phyloP scores from a whole-genome alignment of 78 protist genomes.

The Dictyostelium purpureum region DNA sequence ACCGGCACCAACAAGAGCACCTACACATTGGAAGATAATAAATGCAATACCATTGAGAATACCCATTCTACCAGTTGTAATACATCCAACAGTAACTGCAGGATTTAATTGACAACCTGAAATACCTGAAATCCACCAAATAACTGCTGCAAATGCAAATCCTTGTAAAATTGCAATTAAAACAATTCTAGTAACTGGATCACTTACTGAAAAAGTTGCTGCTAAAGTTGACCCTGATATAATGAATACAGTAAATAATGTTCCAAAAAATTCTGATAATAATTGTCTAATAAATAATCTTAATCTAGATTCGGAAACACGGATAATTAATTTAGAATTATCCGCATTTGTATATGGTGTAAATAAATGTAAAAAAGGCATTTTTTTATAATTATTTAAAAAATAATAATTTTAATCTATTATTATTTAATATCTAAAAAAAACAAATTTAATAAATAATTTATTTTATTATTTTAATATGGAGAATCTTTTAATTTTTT shows the following conservation, averaged over 20 bases:
- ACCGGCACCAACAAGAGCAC: slow-evolving; percentile 81
- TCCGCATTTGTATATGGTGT: slow-evolving; percentile 58
- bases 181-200: not conserved
- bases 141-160: slow-evolving; percentile 22
- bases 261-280: slow-evolving; percentile 60
- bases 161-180: slow-evolving; percentile 52
- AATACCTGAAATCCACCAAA: slow-evolving; percentile 66
- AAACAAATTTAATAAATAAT: too few relatives aligned
- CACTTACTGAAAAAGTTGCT: not conserved
- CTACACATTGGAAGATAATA: slow-evolving; percentile 69
- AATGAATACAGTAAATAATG: slow-evolving; percentile 28
- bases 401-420: too few relatives aligned
- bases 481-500: too few relatives aligned
- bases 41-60: slow-evolving; percentile 46
- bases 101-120: slow-evolving; percentile 81
- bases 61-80: slow-evolving; percentile 70
- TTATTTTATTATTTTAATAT: too few relatives aligned
- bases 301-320: slow-evolving; percentile 18
- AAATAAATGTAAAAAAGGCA: slow-evolving; percentile 42
- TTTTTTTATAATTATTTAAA: not conserved
- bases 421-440: too few relatives aligned
- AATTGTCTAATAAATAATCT: slow-evolving; percentile 44
- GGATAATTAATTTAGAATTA: slow-evolving; percentile 39
- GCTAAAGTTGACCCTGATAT: slow-evolving; percentile 1
- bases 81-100: slow-evolving; percentile 55